Percentiles rank a stretch among this genome's conserved stretches.
Conservation (phyloP, 2,329 filamentous ascomycete species). For the Cercospora citrullina region DNA sequence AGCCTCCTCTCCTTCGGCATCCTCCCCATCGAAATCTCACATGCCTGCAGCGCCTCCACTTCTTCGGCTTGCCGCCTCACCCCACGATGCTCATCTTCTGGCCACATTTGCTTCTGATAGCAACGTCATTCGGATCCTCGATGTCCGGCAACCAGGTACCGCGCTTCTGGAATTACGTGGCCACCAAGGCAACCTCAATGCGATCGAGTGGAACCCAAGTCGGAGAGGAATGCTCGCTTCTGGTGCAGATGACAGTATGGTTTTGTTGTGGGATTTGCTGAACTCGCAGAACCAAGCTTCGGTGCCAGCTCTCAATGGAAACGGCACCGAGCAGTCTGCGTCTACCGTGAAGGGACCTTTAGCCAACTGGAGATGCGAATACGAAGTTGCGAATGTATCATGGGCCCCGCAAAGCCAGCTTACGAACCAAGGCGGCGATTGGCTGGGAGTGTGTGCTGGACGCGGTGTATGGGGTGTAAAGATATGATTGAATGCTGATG, state of each 20-base stretch:
- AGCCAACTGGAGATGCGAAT: constrained; percentile 80
- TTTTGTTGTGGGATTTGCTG: constrained; percentile 90
- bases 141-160: constrained; percentile 93
- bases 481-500: constrained; percentile 39
- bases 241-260: constrained; percentile 86
- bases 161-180: constrained; percentile 90
- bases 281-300: constrained; percentile 55
- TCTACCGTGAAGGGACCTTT: constrained; percentile 64
- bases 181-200: constrained; percentile 82
- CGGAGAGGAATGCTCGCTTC: constrained; percentile 86
- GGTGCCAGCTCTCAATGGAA: constrained; percentile 35
- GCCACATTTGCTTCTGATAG: constrained; percentile 97
- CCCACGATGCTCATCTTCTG: constrained; percentile 90
- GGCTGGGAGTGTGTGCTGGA: constrained; percentile 79
- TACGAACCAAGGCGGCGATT: constrained; percentile 71
- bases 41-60: constrained; percentile 66
- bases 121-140: constrained; percentile 87
- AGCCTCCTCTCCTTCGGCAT: constrained; percentile 52
- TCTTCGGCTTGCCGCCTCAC: constrained; percentile 81
- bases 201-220: constrained; percentile 91
- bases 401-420: constrained; percentile 75
- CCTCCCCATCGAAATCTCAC: constrained; percentile 72
- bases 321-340: constrained; percentile 32
- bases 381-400: constrained; percentile 80
- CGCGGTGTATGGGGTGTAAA: constrained; percentile 78